These are phyloP conservation scores for Kodamaea neixiangensis DNA, from an alignment of 805 yeast species.

Conservation along the genomic window DNA sequence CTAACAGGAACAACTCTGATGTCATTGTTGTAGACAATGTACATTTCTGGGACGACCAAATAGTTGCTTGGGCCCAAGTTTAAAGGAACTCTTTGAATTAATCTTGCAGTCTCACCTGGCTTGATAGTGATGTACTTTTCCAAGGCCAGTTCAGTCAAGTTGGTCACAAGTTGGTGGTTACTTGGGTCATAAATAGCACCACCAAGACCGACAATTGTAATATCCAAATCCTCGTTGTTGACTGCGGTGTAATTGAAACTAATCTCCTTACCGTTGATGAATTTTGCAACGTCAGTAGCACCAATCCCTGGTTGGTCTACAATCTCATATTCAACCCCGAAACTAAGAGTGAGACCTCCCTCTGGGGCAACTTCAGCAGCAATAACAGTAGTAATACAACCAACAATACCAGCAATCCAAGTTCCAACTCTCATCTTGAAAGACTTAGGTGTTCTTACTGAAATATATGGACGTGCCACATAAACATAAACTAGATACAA, in stretches of 20 bases:
- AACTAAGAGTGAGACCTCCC: slow-evolving; percentile 31
- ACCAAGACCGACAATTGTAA: slow-evolving; percentile 65
- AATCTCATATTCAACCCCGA: slow-evolving; percentile 51
- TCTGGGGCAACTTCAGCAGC: background rate
- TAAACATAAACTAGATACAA: background rate
- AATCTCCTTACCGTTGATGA: slow-evolving; percentile 53
- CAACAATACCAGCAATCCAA: slow-evolving; percentile 10
- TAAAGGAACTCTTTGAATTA: slow-evolving; percentile 62
- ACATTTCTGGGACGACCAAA: slow-evolving; percentile 60
- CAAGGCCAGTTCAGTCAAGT: slow-evolving; percentile 58
- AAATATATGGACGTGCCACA: background rate
- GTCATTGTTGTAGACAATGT: slow-evolving; percentile 50
- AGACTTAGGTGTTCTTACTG: background rate
- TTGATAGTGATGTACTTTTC: slow-evolving; percentile 60
- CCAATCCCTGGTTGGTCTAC: slow-evolving; percentile 44
- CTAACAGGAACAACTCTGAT: slow-evolving; percentile 57
- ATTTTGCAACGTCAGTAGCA: slow-evolving; percentile 42
- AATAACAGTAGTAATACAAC: slow-evolving; percentile 13
- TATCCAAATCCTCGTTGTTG: slow-evolving; percentile 53
- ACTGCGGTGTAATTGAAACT: slow-evolving; percentile 52
- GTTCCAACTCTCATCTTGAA: slow-evolving; percentile 6
- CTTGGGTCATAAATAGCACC: slow-evolving; percentile 62
- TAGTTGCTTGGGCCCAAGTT: slow-evolving; percentile 59
- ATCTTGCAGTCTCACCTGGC: slow-evolving; percentile 48
- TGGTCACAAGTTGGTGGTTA: slow-evolving; percentile 53